Percentiles rank a stretch among this genome's conserved stretches.
Evolutionary conservation across 805 yeast genomes (phyloP).

Genomic region (Candida patagonica): DNA sequence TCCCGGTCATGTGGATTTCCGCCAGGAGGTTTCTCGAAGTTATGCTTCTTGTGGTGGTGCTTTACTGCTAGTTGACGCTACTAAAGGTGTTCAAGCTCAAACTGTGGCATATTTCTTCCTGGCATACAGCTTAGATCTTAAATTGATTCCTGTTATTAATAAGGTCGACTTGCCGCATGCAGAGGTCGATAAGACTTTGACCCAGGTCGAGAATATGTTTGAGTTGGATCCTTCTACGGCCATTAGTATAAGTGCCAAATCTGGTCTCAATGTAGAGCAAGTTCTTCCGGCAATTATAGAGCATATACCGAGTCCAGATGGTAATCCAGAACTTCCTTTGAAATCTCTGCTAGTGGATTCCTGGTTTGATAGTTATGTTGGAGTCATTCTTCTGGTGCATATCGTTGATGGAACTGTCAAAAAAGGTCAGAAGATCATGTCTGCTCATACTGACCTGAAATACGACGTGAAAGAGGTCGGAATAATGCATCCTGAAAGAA

Average conservation of each 20-base stretch:
- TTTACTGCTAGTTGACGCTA: conserved; percentile 78
- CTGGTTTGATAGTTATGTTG: conserved; percentile 91
- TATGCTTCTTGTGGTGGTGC: conserved; percentile 98
- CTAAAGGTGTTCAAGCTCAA: conserved; percentile 96
- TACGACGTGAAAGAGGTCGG: conserved; percentile 93
- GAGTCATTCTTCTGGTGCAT: conserved; percentile 78
- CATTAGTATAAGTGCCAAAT: conserved; percentile 83
- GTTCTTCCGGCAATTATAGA: conserved; percentile 77
- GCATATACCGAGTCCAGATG: conserved; percentile 71
- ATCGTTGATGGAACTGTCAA: conserved; percentile 74
- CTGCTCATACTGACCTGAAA: conserved; percentile 65
- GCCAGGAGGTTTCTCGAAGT: conserved; percentile 87
- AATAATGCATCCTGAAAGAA: conserved; percentile 85
- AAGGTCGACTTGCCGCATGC: conserved; percentile 87
- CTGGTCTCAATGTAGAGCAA: conserved; percentile 69
- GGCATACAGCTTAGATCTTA: conserved; percentile 77
- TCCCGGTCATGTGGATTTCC: conserved; percentile 95
- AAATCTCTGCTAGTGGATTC: conserved; percentile 87
- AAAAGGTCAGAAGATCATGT: conserved; percentile 64
- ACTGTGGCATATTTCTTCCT: conserved; percentile 95
- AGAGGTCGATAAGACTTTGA: conserved; percentile 68
- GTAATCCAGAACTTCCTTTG: conserved; percentile 43
- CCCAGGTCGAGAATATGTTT: conserved; percentile 77
- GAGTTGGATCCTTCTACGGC: conserved; percentile 69
- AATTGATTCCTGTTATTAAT: conserved; percentile 80